These are phyloP conservation scores for Cryptosporidium ryanae DNA, from an alignment of 169 alveolate species.

Conservation along the genomic window DNA sequence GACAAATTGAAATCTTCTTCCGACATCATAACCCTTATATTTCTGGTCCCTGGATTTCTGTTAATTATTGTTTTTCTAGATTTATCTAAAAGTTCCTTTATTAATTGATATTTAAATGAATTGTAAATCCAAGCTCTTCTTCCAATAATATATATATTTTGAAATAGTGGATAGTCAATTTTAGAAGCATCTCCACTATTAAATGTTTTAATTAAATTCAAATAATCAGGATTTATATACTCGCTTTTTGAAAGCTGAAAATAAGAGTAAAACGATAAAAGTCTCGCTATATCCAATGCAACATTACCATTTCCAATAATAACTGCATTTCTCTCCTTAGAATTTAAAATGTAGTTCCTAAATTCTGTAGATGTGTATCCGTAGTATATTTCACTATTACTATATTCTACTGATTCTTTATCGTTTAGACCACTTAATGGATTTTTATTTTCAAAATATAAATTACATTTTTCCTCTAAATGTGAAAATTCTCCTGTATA, in stretches of 20 bases:
- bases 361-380: constrained; percentile 32
- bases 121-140: constrained; percentile 68
- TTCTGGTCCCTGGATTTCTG: background rate
- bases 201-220: constrained; percentile 22
- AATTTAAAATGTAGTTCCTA: constrained; percentile 14
- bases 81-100: constrained; percentile 40
- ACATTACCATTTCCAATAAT: constrained; percentile 73
- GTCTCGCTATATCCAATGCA: constrained; percentile 51
- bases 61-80: constrained; percentile 22
- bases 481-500: background rate
- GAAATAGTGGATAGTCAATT: constrained; percentile 28
- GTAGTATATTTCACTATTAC: constrained; percentile 10
- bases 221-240: constrained; percentile 28
- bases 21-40: constrained; percentile 65
- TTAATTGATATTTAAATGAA: constrained; percentile 33
- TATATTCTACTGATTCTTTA: background rate
- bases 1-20: constrained; percentile 50
- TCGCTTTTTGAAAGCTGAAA: constrained; percentile 42
- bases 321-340: constrained; percentile 55
- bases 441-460: constrained; percentile 53
- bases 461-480: constrained; percentile 2
- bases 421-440: background rate
- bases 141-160: constrained; percentile 54
- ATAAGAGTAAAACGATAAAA: constrained; percentile 45
- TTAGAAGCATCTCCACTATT: background rate